phyloP scores from a whole-genome alignment of 768 basidiomycete species.

The Termitomyces sp. region DNA sequence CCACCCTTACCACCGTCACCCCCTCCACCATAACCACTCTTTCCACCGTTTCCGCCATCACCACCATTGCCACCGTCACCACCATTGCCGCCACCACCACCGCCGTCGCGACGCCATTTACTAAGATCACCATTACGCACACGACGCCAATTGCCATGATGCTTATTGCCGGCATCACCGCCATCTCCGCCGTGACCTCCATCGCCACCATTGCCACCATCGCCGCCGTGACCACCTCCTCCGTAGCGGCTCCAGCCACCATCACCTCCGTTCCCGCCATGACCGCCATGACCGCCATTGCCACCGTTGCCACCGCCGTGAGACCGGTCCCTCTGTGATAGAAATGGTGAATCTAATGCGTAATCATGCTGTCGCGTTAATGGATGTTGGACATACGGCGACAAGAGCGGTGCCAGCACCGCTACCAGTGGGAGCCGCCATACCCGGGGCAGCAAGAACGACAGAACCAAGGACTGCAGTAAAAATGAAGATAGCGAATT shows the following conservation, averaged over 20 bases:
- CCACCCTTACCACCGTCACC: neutral
- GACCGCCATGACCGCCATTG: neutral
- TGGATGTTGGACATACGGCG: neutral
- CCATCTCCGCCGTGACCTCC: neutral
- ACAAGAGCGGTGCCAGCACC: neutral
- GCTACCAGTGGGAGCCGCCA: slow-evolving; percentile 3
- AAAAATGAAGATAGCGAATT: slow-evolving; percentile 5
- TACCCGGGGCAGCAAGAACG: neutral
- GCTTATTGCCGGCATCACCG: neutral
- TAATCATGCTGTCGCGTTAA: neutral
- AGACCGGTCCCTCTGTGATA: neutral
- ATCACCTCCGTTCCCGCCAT: neutral
- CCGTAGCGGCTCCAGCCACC: neutral
- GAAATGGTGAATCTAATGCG: neutral
- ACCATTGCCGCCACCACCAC: neutral
- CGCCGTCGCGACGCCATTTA: neutral
- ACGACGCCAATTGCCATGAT: neutral
- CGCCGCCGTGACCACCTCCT: neutral
- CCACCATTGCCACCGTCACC: neutral
- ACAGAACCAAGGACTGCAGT: slow-evolving; percentile 2
- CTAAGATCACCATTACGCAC: neutral
- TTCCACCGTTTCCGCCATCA: neutral
- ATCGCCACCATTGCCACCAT: neutral
- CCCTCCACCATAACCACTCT: neutral
- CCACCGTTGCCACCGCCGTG: slow-evolving; percentile 1